phyloP scores from a whole-genome alignment of 345 rosid genomes.

The Geranium brycei region DNA sequence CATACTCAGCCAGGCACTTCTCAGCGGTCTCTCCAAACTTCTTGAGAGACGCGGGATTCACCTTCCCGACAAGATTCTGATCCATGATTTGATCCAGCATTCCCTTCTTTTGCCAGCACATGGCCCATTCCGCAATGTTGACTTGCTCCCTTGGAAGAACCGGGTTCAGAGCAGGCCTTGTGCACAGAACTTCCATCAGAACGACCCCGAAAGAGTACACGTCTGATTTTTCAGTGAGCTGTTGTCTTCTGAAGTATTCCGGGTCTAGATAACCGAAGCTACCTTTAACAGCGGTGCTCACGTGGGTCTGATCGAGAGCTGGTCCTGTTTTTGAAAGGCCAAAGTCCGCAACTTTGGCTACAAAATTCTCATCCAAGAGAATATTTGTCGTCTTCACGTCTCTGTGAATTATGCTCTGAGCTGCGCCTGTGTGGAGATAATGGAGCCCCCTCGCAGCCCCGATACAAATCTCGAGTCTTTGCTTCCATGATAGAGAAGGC shows the following conservation, averaged over 20 bases:
- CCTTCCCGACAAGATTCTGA: constrained; percentile 64
- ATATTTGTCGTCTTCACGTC: constrained; percentile 98
- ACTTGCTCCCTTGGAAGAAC: constrained; percentile 95
- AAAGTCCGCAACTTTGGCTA: constrained; percentile 95
- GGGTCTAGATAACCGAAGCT: constrained; percentile 98
- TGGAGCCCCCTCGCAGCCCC: constrained; percentile 97
- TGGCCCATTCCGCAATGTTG: constrained; percentile 97
- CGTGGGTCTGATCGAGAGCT: constrained; percentile 84
- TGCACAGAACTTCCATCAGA: constrained; percentile 90
- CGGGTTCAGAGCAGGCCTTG: constrained; percentile 93
- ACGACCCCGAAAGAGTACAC: constrained; percentile 98
- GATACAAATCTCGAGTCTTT: constrained; percentile 87
- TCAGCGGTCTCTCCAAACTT: constrained; percentile 95
- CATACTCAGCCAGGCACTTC: constrained; percentile 91
- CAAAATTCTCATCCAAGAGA: constrained; percentile 80
- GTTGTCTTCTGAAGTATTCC: constrained; percentile 95
- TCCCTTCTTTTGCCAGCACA: constrained; percentile 94
- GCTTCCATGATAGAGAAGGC: constrained; percentile 83
- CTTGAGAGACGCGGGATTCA: constrained; percentile 78
- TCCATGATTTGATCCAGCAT: constrained; percentile 96
- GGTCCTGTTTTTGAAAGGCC: constrained; percentile 98
- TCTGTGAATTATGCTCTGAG: constrained; percentile 93
- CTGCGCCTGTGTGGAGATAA: constrained; percentile 97
- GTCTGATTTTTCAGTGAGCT: constrained; percentile 88
- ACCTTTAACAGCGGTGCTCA: constrained; percentile 99